Percentiles rank a stretch among this genome's conserved stretches.
phyloP scores from a whole-genome alignment of 306 rosid genomes.

The Comarum palustre region DNA sequence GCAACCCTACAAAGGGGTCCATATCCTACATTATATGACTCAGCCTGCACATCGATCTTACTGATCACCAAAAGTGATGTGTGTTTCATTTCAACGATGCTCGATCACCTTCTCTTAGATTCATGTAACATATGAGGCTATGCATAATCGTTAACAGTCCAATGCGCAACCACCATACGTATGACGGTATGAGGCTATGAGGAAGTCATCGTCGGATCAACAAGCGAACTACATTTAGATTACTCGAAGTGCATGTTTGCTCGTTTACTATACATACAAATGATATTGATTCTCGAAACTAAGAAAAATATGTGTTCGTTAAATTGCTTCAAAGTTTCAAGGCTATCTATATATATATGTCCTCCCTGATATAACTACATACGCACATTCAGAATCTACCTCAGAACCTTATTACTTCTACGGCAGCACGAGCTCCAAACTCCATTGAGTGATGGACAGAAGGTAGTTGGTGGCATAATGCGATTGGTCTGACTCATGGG shows the following conservation, averaged over 20 bases:
- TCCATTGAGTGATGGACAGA: neutral
- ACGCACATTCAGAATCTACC: too few species aligned
- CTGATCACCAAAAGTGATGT: neutral
- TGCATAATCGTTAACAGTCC: neutral
- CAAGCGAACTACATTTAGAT: neutral
- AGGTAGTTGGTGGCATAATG: neutral
- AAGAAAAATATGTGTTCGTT: neutral
- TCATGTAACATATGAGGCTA: neutral
- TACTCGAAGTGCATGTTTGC: neutral
- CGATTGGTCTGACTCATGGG: slow-evolving; percentile 29
- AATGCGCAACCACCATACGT: neutral
- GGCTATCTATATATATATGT: neutral
- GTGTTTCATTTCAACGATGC: neutral
- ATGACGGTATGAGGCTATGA: too few species aligned
- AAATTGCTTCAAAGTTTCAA: neutral
- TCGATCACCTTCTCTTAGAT: neutral
- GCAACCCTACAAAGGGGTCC: slow-evolving; percentile 11
- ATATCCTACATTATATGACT: slow-evolving; percentile 3
- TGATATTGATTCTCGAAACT: neutral
- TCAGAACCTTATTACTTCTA: neutral
- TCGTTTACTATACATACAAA: too few species aligned
- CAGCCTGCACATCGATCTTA: neutral
- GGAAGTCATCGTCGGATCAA: too few species aligned
- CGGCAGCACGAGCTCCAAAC: neutral
- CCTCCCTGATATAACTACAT: neutral